These are phyloP conservation scores for Zymoseptoria passerinii DNA, from an alignment of 2,329 filamentous ascomycete species.

Conservation along the genomic window DNA sequence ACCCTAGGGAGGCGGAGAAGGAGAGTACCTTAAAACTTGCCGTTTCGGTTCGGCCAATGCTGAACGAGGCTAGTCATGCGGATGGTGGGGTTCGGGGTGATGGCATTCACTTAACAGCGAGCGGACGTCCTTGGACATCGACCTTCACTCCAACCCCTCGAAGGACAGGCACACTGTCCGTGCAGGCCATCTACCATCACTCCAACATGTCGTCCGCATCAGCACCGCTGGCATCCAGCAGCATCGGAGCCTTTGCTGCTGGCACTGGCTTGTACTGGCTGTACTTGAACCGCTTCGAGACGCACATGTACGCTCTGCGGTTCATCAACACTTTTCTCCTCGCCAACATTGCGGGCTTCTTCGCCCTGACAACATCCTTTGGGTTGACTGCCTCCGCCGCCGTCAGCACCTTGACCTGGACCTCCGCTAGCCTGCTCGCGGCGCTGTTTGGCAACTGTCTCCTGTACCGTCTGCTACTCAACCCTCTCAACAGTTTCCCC, in stretches of 20 bases:
- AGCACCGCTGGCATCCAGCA: background rate
- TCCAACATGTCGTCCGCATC: background rate
- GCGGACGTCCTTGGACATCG: no score
- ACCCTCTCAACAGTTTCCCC: constrained; percentile 29
- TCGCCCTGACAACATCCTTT: constrained; percentile 1
- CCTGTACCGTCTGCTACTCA: constrained; percentile 30
- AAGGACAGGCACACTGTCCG: background rate
- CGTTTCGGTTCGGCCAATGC: background rate
- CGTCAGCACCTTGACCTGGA: constrained; percentile 4
- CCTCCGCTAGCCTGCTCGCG: constrained; percentile 13
- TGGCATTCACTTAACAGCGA: background rate
- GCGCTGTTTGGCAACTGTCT: constrained; percentile 28
- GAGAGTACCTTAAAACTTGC: background rate
- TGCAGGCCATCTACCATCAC: background rate
- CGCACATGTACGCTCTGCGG: constrained; percentile 21
- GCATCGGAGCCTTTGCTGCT: constrained; percentile 1
- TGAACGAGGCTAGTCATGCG: background rate
- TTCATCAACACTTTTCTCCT: constrained; percentile 20
- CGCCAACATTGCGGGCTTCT: constrained; percentile 8
- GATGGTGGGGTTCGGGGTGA: background rate
- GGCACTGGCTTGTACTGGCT: constrained; percentile 17
- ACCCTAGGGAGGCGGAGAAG: background rate
- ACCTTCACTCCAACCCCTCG: background rate
- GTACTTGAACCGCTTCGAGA: constrained; percentile 22
- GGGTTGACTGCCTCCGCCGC: constrained; percentile 9